Conservation (phyloP, 73 alveolate genomes). For the Blepharisma stoltei region DNA sequence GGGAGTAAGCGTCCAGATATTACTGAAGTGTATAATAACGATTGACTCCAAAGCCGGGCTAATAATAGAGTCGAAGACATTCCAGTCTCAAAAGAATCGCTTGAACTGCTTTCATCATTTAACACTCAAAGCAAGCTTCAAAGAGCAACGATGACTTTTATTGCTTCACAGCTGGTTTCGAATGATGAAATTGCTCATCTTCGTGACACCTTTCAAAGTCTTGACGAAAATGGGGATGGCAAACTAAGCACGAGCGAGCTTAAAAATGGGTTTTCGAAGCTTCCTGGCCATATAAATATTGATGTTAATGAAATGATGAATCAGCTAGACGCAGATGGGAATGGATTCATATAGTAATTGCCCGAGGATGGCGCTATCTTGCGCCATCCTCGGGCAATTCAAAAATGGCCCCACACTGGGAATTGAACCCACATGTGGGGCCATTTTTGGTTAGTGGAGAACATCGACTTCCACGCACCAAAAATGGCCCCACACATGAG, state of each 20-base stretch:
- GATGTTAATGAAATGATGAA: neutral
- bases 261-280: neutral
- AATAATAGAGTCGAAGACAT: neutral
- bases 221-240: neutral
- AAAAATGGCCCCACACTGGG: no score
- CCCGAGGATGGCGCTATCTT: no score
- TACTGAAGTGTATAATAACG: neutral
- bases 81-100: neutral
- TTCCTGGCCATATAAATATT: neutral
- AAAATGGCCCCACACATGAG: no score
- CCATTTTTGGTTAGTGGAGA: no score
- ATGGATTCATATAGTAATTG: no score
- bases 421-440: no score
- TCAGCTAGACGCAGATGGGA: neutral
- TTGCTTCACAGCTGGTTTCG: neutral
- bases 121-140: constrained; percentile 8
- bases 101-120: neutral
- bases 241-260: neutral
- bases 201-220: neutral
- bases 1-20: no score
- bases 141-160: neutral
- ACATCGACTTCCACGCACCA: no score
- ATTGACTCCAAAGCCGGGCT: neutral
- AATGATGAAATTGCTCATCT: neutral
- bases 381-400: no score